Evolutionary conservation across 805 yeast genomes (phyloP).

Genomic region (Candida stauntonica): DNA sequence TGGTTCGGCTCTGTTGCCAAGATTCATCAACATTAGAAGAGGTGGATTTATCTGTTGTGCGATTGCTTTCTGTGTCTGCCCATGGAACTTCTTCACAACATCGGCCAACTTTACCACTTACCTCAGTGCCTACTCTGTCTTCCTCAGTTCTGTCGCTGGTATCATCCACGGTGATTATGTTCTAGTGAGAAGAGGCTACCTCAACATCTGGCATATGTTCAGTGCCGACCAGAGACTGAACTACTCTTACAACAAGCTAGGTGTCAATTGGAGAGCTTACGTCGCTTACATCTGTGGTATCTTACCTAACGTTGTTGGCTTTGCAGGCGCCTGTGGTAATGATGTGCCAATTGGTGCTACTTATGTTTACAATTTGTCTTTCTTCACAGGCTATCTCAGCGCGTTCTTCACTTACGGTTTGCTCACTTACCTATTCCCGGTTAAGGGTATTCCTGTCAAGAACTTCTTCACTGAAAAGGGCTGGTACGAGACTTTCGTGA

Average conservation of each 20-base stretch:
- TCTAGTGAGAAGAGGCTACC: constrained; percentile 68
- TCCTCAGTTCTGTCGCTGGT: constrained; percentile 80
- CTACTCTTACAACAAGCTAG: constrained; percentile 60
- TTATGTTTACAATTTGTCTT: constrained; percentile 67
- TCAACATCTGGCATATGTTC: constrained; percentile 64
- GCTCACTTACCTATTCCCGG: constrained; percentile 51
- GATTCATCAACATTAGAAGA: constrained; percentile 67
- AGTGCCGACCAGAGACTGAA: constrained; percentile 35
- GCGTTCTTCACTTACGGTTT: constrained; percentile 52
- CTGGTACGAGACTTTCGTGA: constrained; percentile 37
- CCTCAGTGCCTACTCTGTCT: constrained; percentile 75
- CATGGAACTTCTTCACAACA: constrained; percentile 74
- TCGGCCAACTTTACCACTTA: constrained; percentile 76
- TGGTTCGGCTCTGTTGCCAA: constrained; percentile 62
- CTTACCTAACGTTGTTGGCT: constrained; percentile 81
- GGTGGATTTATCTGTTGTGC: constrained; percentile 77
- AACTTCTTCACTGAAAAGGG: constrained; percentile 42
- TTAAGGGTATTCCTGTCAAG: constrained; percentile 39
- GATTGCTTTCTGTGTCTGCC: constrained; percentile 68
- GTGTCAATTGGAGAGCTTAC: constrained; percentile 82
- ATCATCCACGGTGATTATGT: constrained; percentile 64
- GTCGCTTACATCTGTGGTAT: constrained; percentile 79
- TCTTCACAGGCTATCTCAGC: constrained; percentile 68
- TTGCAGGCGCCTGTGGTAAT: constrained; percentile 75
- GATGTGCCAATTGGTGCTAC: constrained; percentile 78